A percentile compares a stretch with the other conserved stretches of the same genome.
Conservation (phyloP, 495 filamentous ascomycete species). For the Aspergillus heteromorphus region DNA sequence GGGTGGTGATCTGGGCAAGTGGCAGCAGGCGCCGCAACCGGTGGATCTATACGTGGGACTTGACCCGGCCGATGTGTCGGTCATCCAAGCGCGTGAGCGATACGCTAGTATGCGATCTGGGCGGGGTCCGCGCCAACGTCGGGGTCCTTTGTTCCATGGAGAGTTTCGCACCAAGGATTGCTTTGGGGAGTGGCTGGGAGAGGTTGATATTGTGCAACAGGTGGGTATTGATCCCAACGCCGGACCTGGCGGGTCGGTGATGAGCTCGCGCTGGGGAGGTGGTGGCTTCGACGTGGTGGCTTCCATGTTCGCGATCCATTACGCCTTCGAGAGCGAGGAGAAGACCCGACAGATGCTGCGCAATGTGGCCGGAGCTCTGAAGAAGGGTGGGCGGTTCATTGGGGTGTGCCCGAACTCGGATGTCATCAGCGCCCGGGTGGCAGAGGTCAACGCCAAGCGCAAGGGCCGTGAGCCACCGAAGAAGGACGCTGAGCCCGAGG, state of each 20-base stretch:
- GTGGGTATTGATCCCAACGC: conserved; percentile 75
- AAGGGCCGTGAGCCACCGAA: conserved; percentile 39
- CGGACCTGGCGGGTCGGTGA: conserved; percentile 52
- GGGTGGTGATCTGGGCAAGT: conserved; percentile 91
- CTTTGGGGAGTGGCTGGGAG: conserved; percentile 72
- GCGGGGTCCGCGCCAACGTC: conserved; percentile 46
- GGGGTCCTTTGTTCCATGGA: conserved; percentile 68
- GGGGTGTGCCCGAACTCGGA: conserved; percentile 93
- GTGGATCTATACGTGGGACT: conserved; percentile 88
- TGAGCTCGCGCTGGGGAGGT: conserved; percentile 56
- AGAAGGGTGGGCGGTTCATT: conserved; percentile 90
- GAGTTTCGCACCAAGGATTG: conserved; percentile 87
- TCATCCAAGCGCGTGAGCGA: conserved; percentile 81
- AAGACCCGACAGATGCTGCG: conserved; percentile 87
- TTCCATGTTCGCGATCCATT: conserved; percentile 99
- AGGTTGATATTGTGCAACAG: conserved; percentile 69
- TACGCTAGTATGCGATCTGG: conserved; percentile 70
- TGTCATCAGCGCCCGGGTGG: conserved; percentile 64
- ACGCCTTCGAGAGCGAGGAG: conserved; percentile 87
- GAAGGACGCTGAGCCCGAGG: conserved; percentile 24
- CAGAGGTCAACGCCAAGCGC: conserved; percentile 57
- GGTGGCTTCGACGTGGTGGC: conserved; percentile 93
- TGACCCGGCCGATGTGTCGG: conserved; percentile 86
- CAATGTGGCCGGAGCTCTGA: conserved; percentile 84
- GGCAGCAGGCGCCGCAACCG: conserved; percentile 80